Evolutionary conservation across 176 grass and related monocot species (phyloP), one percentile per base, ranked within the genome.

Genomic region (Oryza rufipogon): DNA sequence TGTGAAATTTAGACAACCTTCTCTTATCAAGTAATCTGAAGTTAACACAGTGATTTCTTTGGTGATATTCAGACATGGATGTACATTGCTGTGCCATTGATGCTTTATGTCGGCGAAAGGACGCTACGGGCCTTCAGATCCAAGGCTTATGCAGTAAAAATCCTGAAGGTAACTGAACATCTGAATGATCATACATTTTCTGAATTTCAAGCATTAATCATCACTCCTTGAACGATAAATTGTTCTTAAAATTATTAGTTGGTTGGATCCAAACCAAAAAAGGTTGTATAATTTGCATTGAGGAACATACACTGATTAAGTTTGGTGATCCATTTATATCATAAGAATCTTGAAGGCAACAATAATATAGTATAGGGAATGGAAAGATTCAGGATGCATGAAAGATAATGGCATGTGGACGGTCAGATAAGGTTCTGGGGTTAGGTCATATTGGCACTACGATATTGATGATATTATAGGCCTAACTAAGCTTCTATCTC

Each of bases 61-160:
- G 45, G 10, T 86, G 41, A 63, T 52, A n/a, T 69, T 44, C 83
- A 97, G 95, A 97, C 95, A 80, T 97, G 95, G 95, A 97, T 97
- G 92, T 97, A 97, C 89, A 90, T 94, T 20, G 70, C 88, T 16
- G 84, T 97, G 20, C 95, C 95, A 1, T 52, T 97, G 63, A 64
- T 88, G 39, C 79, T 97, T 39, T 94, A 97, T n/a, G 86, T 88
- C 11, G 85, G 88, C 0, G 95, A 94, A 77, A 74, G 95, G 76
- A 85, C 77, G 19, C 20, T 94, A 32, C 78, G 95, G 22, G 90
- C 90, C 48, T 75, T 97, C 48, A 79, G 95, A 20, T 97, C 92
- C 16, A 94, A 92, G 51, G 92, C 89, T 33, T 79, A 91, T 22
- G 83, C 90, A 6, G 92, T 89, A 14, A 94, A 94, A 72, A 92